Evolutionary conservation across 1,284 basidiomycete genomes (phyloP).

Genomic region (Trametes pubescens): DNA sequence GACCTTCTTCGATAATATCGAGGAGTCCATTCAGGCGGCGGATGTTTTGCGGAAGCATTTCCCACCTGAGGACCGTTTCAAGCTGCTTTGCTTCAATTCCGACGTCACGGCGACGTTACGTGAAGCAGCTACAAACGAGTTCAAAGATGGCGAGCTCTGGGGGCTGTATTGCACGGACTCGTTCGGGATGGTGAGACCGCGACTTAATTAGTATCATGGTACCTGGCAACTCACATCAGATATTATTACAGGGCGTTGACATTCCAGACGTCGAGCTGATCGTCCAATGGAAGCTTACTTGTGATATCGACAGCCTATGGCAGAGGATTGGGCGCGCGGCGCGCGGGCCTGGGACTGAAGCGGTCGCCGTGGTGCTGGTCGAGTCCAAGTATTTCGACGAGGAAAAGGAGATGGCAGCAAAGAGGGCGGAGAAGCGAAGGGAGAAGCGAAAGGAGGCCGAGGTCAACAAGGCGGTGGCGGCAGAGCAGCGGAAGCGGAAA

Average conservation of each 20-base stretch:
- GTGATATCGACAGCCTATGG: constrained; percentile 27
- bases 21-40: constrained; percentile 38
- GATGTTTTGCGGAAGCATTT: constrained; percentile 31
- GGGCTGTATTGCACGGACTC: constrained; percentile 40
- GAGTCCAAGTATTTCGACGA: constrained; percentile 29
- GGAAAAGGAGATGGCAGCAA: constrained; percentile 5
- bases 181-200: constrained; percentile 46
- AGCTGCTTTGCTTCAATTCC: constrained; percentile 44
- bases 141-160: constrained; percentile 26
- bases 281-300: constrained; percentile 41
- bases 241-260: constrained; percentile 43
- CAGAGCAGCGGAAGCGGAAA: constrained; percentile 6
- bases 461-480: background rate
- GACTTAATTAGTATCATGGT: too few relatives aligned
- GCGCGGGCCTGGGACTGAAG: constrained; percentile 9
- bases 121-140: constrained; percentile 24
- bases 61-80: constrained; percentile 27
- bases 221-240: background rate
- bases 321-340: constrained; percentile 35
- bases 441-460: constrained; percentile 2
- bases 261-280: constrained; percentile 43
- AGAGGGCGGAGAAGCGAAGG: constrained; percentile 9
- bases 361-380: constrained; percentile 25
- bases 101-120: constrained; percentile 39
- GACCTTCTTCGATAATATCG: constrained; percentile 43